Percentiles rank a stretch among this genome's conserved stretches.
phyloP scores from a whole-genome alignment of 192 early-diverging fungal genomes.

The Coemansia sp. region DNA sequence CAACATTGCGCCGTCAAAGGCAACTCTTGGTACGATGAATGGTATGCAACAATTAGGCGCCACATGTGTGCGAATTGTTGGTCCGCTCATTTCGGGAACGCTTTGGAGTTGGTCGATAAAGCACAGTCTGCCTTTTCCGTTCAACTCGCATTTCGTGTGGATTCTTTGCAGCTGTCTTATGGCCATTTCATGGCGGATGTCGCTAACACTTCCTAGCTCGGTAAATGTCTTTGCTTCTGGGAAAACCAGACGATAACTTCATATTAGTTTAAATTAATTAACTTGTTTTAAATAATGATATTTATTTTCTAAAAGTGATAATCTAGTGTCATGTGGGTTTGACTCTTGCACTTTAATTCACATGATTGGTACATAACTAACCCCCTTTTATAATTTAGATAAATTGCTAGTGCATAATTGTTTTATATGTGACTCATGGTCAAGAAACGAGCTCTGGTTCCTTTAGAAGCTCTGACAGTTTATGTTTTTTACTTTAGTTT shows the following conservation, averaged over 20 bases:
- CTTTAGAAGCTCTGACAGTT: too few species aligned
- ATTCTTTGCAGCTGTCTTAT: constrained; percentile 15
- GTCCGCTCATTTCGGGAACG: constrained; percentile 27
- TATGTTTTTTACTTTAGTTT: background rate
- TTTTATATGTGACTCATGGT: too few species aligned
- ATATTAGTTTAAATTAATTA: background rate
- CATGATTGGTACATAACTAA: background rate
- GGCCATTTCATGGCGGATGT: constrained; percentile 4
- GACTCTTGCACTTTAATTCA: too few species aligned
- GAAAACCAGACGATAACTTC: background rate
- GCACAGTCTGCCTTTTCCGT: constrained; percentile 34
- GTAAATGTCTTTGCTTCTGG: constrained; percentile 39
- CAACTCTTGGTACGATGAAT: constrained; percentile 40
- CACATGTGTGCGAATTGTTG: constrained; percentile 20
- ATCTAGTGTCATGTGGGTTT: too few species aligned
- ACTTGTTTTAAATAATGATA: too few species aligned
- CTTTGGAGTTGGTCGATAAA: constrained; percentile 45
- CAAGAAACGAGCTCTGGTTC: background rate
- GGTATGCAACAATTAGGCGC: constrained; percentile 37
- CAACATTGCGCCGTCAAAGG: constrained; percentile 35
- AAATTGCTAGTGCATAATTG: background rate
- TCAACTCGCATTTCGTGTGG: constrained; percentile 45
- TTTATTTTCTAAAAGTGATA: too few species aligned
- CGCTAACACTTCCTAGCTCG: constrained; percentile 22
- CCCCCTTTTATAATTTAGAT: background rate